Evolutionary conservation across 306 rosid species (phyloP), one percentile per base, ranked within the genome.

Genomic region (Quercus agrifolia): DNA sequence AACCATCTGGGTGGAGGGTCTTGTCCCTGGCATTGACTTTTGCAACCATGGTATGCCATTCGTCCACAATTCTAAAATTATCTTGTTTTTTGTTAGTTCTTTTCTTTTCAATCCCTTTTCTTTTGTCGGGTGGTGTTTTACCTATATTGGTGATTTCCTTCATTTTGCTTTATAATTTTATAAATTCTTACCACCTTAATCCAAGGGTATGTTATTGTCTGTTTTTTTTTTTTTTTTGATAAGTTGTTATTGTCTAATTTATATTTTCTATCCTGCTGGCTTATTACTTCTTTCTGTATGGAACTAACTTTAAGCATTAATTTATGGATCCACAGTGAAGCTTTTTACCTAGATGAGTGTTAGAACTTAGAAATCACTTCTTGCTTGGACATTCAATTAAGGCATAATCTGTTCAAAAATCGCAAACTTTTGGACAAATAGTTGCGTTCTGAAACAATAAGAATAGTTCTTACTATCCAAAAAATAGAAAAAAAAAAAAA

Each of bases 21-120:
- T 93, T 90, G 96, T 93, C 73, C 99, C 99, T 56, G 99, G 93
- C 73, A 87, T 95, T 84, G 99, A 95, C 87, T 93, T 95, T 81
- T 91, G 99, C 84, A 95, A 93, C 88, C 99, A 95, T 74, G 97
- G 99, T 95, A 88, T 77, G 75, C 46, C 70, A 74, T 77, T 77
- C 35, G 71, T 25, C 75, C 61, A 67, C 81, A 67, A 61, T 21
- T 33, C 59, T 81, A 61, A 77, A 20, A 75, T 78, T 78, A 67
- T 55, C 61, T 83, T 35, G 6, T 74, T 75, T 23, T 33, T 30
- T 41, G 15, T 52, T 64, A 23, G 62, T 21, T 80, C 74, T 70
- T 56, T 64, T 17, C 77, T 74, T 56, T 71, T 17, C 80, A 76
- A 67, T 72, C 49, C 66, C 72, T 58, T 82, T 23, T 67, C 21